phyloP scores from a whole-genome alignment of 371 early-diverging fungal species.

The Dentiscutata heterogama region DNA sequence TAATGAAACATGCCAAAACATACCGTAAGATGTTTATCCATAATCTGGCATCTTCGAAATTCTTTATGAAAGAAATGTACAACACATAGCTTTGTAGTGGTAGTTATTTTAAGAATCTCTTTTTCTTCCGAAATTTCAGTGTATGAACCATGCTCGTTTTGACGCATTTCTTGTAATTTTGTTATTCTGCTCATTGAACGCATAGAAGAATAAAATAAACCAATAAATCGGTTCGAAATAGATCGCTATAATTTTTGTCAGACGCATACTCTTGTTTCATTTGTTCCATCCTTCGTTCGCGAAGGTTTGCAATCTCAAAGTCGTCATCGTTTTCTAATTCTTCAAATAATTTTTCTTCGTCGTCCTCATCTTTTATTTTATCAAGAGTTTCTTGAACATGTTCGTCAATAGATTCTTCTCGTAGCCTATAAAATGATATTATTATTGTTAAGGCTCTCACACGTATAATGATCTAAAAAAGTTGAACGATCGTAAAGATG shows the following conservation, averaged over 20 bases:
- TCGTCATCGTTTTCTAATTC: conserved; percentile 68
- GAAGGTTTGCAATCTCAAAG: conserved; percentile 61
- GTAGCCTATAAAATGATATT: background rate
- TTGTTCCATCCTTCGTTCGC: conserved; percentile 68
- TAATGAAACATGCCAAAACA: background rate
- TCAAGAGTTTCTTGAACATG: conserved; percentile 41
- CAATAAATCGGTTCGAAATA: conserved; percentile 33
- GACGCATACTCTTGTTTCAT: conserved; percentile 62
- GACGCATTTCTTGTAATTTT: conserved; percentile 70
- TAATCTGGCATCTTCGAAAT: conserved; percentile 93
- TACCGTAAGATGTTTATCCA: conserved; percentile 91
- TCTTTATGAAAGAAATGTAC: conserved; percentile 94
- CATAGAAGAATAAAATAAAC: background rate
- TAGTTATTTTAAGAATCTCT: conserved; percentile 87
- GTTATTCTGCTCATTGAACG: conserved; percentile 58
- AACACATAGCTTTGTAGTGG: conserved; percentile 76
- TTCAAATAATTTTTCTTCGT: conserved; percentile 67
- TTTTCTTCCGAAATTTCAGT: conserved; percentile 84
- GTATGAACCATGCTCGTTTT: conserved; percentile 83
- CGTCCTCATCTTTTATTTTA: conserved; percentile 45
- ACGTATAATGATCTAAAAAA: too few relatives aligned
- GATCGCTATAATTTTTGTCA: background rate
- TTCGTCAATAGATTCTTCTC: conserved; percentile 14
- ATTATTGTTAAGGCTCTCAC: too few relatives aligned
- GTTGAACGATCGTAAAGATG: too few relatives aligned